Evolutionary conservation across 2,329 filamentous ascomycete species (phyloP).

Genomic region (Xylariaceae sp.): DNA sequence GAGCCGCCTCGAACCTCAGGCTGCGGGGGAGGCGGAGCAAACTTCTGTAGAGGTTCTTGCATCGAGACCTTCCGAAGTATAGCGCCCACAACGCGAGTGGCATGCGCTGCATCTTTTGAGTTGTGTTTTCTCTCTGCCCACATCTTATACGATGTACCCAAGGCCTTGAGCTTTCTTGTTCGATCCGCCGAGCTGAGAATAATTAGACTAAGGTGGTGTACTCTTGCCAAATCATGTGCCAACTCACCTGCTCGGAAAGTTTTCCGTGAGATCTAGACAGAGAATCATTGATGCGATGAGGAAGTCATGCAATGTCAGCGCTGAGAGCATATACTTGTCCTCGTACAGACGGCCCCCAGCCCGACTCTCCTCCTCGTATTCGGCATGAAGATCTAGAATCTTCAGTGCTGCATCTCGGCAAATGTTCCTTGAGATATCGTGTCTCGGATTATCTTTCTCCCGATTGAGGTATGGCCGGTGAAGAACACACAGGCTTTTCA

Average conservation of each 20-base stretch:
- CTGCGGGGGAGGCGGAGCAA: constrained; percentile 20
- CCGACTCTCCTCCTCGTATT: constrained; percentile 40
- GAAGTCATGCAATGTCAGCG: constrained; percentile 52
- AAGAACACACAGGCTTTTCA: constrained; percentile 45
- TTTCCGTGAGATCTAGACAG: constrained; percentile 46
- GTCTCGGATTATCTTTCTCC: constrained; percentile 34
- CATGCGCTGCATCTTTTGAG: constrained; percentile 40
- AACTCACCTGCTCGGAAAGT: constrained; percentile 32
- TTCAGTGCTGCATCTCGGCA: constrained; percentile 40
- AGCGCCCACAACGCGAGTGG: constrained; percentile 36
- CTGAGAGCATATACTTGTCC: constrained; percentile 50
- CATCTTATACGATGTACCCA: constrained; percentile 37
- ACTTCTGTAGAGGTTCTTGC: constrained; percentile 19
- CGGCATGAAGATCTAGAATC: constrained; percentile 42
- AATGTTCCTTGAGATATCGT: constrained; percentile 34
- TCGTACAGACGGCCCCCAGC: constrained; percentile 48
- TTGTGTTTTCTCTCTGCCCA: constrained; percentile 35
- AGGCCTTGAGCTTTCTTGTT: constrained; percentile 30
- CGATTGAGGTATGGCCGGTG: constrained; percentile 43
- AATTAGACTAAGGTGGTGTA: neutral
- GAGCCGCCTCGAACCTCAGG: constrained; percentile 26
- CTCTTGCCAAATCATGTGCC: neutral
- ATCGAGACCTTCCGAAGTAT: constrained; percentile 36
- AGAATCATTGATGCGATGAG: constrained; percentile 57
- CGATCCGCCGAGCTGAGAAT: constrained; percentile 25